Evolutionary conservation across 2,329 filamentous ascomycete genomes (phyloP), one percentile per base, ranked within the genome.

Genomic region (Boeremia lycopersici): DNA sequence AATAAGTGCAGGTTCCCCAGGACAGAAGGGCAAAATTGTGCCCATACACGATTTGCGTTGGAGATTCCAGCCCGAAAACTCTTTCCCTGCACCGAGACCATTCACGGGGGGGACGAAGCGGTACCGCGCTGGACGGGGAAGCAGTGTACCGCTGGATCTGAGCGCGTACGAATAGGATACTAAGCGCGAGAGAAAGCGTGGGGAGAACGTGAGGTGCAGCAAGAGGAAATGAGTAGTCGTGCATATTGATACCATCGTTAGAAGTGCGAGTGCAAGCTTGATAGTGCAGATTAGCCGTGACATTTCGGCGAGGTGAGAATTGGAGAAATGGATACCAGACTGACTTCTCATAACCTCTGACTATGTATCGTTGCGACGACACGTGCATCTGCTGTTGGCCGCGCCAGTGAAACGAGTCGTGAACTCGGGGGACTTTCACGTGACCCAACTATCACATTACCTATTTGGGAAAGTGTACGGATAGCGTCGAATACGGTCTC

Each of bases 111-210:
- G 85, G 3, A 78, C 83, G 17, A 92, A 89, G 73, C 86, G 86
- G 72, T 99, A 98, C 76, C 83, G 93, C 59, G 95, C 95, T 31
- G 95, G 95, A 8, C 85, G 93, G 71, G 93, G 92, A 29, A 97
- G 92, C 77, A 97, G 90, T 79, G 93, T 98, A 63, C 95, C 95
- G 28, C 79, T 98, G 65, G 91, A 98, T 79, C 76, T 99, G 70
- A 85, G 81, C 62, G 80, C 82, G 12, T 81, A 89, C 55, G 75
- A 78, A 41, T 81, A 63, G 61, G 42, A 23, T 3, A 43, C 5
- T 35, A 48, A 29, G 43, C 31, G 48, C 36, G n/a, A 35, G 28
- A 6, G n/a, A 12, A 40, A 13, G 26, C 15, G 15, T 12, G 15
- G 33, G 2, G 33, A 34, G 26, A 47, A 53, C 10, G 8, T 38